Evolutionary conservation across 805 yeast species (phyloP).

Genomic region (Nakazawaea laoshanensis): DNA sequence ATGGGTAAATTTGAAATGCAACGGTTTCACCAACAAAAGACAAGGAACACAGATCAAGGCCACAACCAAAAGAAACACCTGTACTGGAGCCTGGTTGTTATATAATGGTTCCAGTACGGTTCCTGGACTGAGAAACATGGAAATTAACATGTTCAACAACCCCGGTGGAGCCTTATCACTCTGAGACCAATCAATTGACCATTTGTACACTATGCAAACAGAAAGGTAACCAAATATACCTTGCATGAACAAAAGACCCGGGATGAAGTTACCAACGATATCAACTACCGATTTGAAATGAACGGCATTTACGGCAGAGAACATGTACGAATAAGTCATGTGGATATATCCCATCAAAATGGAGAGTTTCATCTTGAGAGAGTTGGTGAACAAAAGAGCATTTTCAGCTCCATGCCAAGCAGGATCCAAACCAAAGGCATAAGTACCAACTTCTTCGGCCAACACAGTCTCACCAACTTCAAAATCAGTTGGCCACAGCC

Average conservation of each 20-base stretch:
- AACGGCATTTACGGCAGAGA: conserved; percentile 55
- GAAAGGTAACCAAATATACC: conserved; percentile 67
- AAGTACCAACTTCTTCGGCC: conserved; percentile 43
- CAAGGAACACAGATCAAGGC: conserved; percentile 73
- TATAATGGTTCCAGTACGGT: conserved; percentile 56
- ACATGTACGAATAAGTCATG: conserved; percentile 64
- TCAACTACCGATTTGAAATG: conserved; percentile 54
- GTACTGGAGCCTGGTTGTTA: conserved; percentile 56
- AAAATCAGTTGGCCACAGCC: conserved; percentile 54
- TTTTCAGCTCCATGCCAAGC: conserved; percentile 81
- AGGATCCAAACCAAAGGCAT: conserved; percentile 59
- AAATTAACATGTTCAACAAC: conserved; percentile 63
- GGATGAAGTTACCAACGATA: conserved; percentile 64
- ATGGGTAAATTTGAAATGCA: conserved; percentile 30
- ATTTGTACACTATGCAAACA: conserved; percentile 60
- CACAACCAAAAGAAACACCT: conserved; percentile 43
- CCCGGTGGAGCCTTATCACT: conserved; percentile 63
- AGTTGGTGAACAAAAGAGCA: conserved; percentile 58
- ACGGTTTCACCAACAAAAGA: conserved; percentile 59
- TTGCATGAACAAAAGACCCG: conserved; percentile 70
- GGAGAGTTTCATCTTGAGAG: conserved; percentile 72
- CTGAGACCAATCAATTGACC: conserved; percentile 65
- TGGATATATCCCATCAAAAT: conserved; percentile 69
- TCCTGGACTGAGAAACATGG: conserved; percentile 72
- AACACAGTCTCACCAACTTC: conserved; percentile 39